Evolutionary conservation across 176 grass and related monocot species (phyloP).

Genomic region (Puccinellia tenuiflora): DNA sequence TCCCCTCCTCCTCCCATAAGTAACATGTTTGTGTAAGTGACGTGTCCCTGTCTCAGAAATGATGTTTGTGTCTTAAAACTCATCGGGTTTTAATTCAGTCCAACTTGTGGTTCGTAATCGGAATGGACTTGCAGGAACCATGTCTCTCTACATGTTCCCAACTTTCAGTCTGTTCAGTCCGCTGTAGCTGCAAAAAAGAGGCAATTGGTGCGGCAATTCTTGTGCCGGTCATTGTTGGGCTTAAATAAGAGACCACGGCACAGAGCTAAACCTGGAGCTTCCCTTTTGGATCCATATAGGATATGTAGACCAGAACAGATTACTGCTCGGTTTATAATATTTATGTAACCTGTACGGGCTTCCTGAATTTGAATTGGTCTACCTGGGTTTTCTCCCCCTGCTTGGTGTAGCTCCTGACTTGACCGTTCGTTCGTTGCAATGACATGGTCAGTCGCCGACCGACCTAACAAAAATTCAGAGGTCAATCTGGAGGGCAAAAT

Average conservation of each 20-base stretch:
- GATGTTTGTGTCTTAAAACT: not conserved
- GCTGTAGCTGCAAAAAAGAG: not conserved
- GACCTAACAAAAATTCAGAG: not conserved
- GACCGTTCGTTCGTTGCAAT: not conserved
- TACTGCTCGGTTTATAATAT: not conserved
- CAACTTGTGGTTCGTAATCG: not conserved
- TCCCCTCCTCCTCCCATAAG: too few species aligned
- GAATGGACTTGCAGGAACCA: not conserved
- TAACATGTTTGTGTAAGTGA: not conserved
- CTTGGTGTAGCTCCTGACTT: not conserved
- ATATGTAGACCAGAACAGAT: not conserved
- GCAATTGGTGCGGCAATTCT: not conserved
- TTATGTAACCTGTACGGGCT: not conserved
- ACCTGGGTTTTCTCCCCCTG: not conserved
- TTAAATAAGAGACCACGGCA: not conserved
- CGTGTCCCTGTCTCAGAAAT: not conserved
- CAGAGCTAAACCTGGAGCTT: not conserved
- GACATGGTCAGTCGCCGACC: not conserved
- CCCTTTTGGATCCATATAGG: not conserved
- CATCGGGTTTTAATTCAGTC: not conserved
- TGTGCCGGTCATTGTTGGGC: not conserved
- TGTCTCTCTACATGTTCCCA: not conserved
- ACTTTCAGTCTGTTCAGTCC: not conserved
- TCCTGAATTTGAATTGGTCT: not conserved
- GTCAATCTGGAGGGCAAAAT: not conserved